A percentile compares a stretch with the other conserved stretches of the same genome.
Conservation (phyloP, 306 rosid genomes). For the Trichosanthes cucumerina region DNA sequence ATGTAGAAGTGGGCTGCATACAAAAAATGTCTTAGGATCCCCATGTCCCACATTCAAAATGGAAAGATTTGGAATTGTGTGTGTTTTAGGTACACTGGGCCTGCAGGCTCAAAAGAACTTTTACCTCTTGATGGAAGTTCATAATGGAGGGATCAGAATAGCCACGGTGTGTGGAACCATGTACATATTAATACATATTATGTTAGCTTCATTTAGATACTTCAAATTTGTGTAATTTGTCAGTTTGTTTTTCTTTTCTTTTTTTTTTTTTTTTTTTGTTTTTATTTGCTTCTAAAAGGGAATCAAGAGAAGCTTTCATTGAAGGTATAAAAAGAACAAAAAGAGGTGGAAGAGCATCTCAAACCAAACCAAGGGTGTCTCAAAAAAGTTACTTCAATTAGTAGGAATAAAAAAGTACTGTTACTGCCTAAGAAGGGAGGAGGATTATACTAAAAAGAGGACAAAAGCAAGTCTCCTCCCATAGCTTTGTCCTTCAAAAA, state of each 20-base stretch:
- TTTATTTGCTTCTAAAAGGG: no score
- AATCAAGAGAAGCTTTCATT: background rate
- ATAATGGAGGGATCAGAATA: background rate
- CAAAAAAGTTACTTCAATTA: background rate
- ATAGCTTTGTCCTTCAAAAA: background rate
- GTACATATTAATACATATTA: background rate
- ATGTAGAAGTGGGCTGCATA: background rate
- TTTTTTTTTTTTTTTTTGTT: no score
- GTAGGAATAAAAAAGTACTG: no score
- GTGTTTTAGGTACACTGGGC: background rate
- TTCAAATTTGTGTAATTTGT: background rate
- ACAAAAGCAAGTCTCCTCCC: background rate
- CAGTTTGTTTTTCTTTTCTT: background rate
- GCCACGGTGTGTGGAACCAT: background rate
- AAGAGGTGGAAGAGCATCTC: background rate
- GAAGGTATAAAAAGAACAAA: background rate
- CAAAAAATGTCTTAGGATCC: background rate
- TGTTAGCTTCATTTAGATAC: background rate
- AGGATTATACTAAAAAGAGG: no score
- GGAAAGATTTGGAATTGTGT: background rate
- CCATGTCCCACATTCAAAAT: background rate
- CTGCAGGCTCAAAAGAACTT: background rate
- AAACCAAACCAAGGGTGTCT: background rate
- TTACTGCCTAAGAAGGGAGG: background rate
- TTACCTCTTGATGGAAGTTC: background rate